phyloP scores from a whole-genome alignment of 2,329 filamentous ascomycete species.

The Dactylellina sp. region DNA sequence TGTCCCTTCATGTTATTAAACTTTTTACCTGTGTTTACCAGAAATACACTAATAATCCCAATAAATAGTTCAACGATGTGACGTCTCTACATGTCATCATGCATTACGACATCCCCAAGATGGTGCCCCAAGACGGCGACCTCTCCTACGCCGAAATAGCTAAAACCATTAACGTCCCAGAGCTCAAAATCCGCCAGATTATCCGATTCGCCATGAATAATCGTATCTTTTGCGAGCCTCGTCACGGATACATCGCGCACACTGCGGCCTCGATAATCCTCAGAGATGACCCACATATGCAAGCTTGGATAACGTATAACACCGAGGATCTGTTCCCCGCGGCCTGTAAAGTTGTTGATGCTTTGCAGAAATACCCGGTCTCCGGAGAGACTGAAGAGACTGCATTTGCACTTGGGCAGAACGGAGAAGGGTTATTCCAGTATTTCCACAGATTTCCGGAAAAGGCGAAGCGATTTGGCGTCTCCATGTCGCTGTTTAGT shows the following conservation, averaged over 20 bases:
- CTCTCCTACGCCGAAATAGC: slow-evolving; percentile 35
- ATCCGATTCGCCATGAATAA: slow-evolving; percentile 72
- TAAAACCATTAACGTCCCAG: slow-evolving; percentile 57
- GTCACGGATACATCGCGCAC: slow-evolving; percentile 68
- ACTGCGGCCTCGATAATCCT: slow-evolving; percentile 69
- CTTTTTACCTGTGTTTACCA: too few species aligned
- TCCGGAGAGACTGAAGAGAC: slow-evolving; percentile 59
- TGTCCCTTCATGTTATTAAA: slow-evolving; percentile 1
- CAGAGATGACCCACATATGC: slow-evolving; percentile 66
- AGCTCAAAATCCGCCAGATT: slow-evolving; percentile 68
- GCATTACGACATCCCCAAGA: slow-evolving; percentile 39
- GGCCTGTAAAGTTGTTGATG: slow-evolving; percentile 58
- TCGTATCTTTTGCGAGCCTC: slow-evolving; percentile 69
- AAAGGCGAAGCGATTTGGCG: slow-evolving; percentile 68
- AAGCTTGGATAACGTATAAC: slow-evolving; percentile 71
- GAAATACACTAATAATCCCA: not conserved
- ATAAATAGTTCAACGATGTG: slow-evolving; percentile 37
- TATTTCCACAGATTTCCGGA: slow-evolving; percentile 60
- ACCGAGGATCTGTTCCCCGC: slow-evolving; percentile 65
- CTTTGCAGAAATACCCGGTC: slow-evolving; percentile 60
- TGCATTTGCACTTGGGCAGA: slow-evolving; percentile 61
- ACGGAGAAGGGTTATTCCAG: slow-evolving; percentile 62
- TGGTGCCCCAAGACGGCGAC: slow-evolving; percentile 34
- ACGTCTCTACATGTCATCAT: slow-evolving; percentile 41
- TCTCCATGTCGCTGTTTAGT: slow-evolving; percentile 70